phyloP scores from a whole-genome alignment of 2,329 filamentous ascomycete species.

The Apiospora rasikravindrae region DNA sequence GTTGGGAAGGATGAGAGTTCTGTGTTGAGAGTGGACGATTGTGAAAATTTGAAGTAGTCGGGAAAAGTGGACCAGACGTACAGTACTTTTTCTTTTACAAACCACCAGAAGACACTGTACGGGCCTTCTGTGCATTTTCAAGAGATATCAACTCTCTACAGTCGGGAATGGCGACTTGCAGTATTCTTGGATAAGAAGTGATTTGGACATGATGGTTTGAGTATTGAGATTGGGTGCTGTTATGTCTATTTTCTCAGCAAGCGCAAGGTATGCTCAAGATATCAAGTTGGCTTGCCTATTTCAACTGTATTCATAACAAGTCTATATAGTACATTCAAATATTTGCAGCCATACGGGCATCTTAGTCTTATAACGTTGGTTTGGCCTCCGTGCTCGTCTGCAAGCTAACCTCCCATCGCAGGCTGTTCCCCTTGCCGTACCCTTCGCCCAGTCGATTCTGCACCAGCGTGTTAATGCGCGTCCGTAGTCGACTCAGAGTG shows the following conservation, averaged over 20 bases:
- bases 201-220: neutral
- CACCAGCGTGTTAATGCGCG: conserved; percentile 77
- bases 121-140: neutral
- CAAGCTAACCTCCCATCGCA: conserved; percentile 92
- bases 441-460: conserved; percentile 86
- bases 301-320: neutral
- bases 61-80: neutral
- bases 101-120: neutral
- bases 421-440: conserved; percentile 77
- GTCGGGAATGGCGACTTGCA: neutral
- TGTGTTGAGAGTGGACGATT: neutral
- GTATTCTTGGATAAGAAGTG: neutral
- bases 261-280: neutral
- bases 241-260: neutral
- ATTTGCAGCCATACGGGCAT: neutral
- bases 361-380: neutral
- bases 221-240: neutral
- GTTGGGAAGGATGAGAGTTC: neutral
- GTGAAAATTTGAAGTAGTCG: conserved; percentile 13
- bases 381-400: conserved; percentile 63
- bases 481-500: conserved; percentile 73
- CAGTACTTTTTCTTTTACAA: neutral
- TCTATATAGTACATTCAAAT: neutral
- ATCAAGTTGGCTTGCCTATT: neutral
- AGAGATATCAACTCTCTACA: neutral